Evolutionary conservation across 2,329 filamentous ascomycete species (phyloP).

Genomic region (Eutypa lata): DNA sequence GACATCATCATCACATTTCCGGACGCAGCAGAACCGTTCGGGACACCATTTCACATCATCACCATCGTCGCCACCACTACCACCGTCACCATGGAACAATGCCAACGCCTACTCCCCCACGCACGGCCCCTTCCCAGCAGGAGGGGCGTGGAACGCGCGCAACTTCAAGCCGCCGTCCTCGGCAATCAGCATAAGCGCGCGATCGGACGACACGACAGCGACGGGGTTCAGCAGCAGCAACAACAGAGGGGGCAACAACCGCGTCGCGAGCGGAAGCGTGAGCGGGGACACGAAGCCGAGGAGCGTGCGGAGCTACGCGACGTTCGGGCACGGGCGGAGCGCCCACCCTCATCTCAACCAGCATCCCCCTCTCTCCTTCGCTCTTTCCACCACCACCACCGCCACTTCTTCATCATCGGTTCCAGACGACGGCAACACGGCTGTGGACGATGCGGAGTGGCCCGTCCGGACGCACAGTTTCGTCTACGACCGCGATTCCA

Average conservation of each 20-base stretch:
- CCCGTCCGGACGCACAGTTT: not conserved
- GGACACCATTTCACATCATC: no score
- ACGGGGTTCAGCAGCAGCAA: not conserved
- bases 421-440: not conserved
- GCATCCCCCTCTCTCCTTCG: no score
- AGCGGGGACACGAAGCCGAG: not conserved
- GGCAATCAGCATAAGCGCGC: not conserved
- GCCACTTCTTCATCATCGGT: not conserved
- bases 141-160: not conserved
- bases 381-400: not conserved
- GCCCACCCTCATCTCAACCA: no score
- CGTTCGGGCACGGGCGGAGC: not conserved
- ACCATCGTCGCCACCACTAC: no score
- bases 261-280: not conserved
- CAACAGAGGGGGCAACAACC: not conserved
- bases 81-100: no score
- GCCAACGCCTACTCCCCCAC: no score
- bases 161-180: not conserved
- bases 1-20: not conserved
- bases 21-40: no score
- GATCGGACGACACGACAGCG: not conserved
- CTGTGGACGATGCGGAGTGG: not conserved
- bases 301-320: not conserved
- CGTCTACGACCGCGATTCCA: not conserved
- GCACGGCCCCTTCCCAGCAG: not conserved